These are phyloP conservation scores for Cicer pinnatifidum DNA, from an alignment of 306 rosid species.

Conservation along the genomic window DNA sequence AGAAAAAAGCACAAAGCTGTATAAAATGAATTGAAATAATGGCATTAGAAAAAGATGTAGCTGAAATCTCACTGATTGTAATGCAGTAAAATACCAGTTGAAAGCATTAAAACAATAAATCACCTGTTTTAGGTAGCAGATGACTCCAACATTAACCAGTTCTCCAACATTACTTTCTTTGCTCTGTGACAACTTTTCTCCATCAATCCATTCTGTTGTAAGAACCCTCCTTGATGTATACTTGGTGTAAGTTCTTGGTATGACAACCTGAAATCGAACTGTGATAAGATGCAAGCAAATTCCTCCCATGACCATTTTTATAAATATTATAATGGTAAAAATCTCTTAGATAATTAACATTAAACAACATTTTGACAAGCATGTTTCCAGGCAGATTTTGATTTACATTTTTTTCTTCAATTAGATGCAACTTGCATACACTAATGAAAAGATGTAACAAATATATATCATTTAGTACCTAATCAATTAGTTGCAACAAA, in stretches of 20 bases:
- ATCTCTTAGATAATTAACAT: conserved; percentile 2
- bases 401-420: conserved; percentile 14
- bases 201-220: conserved; percentile 89
- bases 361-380: conserved; percentile 20
- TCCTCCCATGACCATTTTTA: conserved; percentile 30
- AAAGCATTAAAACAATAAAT: conserved; percentile 35
- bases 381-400: conserved; percentile 27
- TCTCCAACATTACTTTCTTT: conserved; percentile 95
- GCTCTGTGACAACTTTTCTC: conserved; percentile 97
- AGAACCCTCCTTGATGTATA: conserved; percentile 97
- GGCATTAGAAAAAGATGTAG: conserved; percentile 2
- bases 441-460: conserved; percentile 13
- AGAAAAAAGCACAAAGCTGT: conserved; percentile 2
- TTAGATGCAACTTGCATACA: conserved; percentile 16
- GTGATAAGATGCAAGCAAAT: conserved; percentile 43
- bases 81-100: conserved; percentile 1
- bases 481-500: conserved; percentile 8
- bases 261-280: conserved; percentile 73
- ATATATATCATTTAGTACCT: neutral
- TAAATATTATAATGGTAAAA: conserved; percentile 10
- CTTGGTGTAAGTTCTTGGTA: conserved; percentile 81
- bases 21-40: conserved; percentile 36
- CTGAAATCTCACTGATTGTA: conserved; percentile 24
- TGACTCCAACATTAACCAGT: conserved; percentile 96
- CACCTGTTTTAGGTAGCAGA: conserved; percentile 98